Evolutionary conservation across 2,329 filamentous ascomycete species (phyloP).

Genomic region (Talaromyces sp.): DNA sequence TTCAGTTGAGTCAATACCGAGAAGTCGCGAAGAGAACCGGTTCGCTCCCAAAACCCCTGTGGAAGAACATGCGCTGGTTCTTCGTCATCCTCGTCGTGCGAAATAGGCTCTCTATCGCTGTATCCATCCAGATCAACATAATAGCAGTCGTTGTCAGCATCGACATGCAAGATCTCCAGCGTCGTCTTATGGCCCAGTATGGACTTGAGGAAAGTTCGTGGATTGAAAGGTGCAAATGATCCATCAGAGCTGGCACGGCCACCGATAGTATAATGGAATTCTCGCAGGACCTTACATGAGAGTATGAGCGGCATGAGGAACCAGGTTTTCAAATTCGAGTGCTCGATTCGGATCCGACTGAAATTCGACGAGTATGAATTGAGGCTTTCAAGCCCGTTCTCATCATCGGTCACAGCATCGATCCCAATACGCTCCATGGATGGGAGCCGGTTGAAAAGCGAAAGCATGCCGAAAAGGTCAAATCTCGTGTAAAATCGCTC

Average conservation of each 20-base stretch:
- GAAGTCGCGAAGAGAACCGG: constrained; percentile 7
- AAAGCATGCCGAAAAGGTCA: constrained; percentile 16
- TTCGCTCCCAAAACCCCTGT: constrained; percentile 3
- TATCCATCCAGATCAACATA: background rate
- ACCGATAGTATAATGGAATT: constrained; percentile 19
- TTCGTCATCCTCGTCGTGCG: background rate
- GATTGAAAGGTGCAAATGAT: constrained; percentile 12
- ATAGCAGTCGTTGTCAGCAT: constrained; percentile 10
- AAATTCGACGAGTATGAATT: constrained; percentile 17
- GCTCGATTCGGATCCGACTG: constrained; percentile 15
- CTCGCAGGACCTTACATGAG: constrained; percentile 16
- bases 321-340: constrained; percentile 13
- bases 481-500: constrained; percentile 10
- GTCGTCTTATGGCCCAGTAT: constrained; percentile 18
- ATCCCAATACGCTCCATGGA: constrained; percentile 19
- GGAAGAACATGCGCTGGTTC: background rate
- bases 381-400: background rate
- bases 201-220: constrained; percentile 18
- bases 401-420: constrained; percentile 14
- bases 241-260: constrained; percentile 7
- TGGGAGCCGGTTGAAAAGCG: constrained; percentile 16
- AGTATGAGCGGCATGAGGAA: constrained; percentile 15
- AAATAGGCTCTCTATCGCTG: background rate
- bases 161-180: constrained; percentile 19
- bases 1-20: background rate